Percentiles rank a stretch among this genome's conserved stretches.
phyloP scores from a whole-genome alignment of 257 asterid species.

The Coffea canephora region DNA sequence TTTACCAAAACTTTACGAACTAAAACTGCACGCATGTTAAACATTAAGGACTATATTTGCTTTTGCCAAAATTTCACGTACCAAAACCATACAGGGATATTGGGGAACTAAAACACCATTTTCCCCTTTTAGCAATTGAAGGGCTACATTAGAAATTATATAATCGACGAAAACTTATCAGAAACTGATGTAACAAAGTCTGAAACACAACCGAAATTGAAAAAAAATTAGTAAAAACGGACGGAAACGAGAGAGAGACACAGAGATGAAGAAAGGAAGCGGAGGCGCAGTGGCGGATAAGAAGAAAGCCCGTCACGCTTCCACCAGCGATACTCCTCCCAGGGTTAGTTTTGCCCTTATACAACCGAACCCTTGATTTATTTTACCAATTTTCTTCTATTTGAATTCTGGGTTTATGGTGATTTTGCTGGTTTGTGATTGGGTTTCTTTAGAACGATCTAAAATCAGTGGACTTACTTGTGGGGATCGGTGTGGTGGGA shows the following conservation, averaged over 20 bases:
- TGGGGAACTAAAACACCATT: too few relatives aligned
- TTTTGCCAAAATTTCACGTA: too few relatives aligned
- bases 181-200: too few relatives aligned
- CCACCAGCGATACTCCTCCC: constrained; percentile 49
- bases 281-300: constrained; percentile 55
- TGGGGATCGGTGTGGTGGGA: too few relatives aligned
- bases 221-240: constrained; percentile 7
- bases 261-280: constrained; percentile 65
- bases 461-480: not conserved
- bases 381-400: constrained; percentile 19
- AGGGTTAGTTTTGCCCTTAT: constrained; percentile 42
- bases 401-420: not conserved
- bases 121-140: too few relatives aligned
- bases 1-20: too few relatives aligned
- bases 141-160: too few relatives aligned
- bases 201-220: not conserved
- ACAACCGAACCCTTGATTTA: not conserved
- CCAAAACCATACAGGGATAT: too few relatives aligned
- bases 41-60: too few relatives aligned
- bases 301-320: constrained; percentile 57
- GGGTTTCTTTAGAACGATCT: constrained; percentile 1
- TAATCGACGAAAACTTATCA: too few relatives aligned
- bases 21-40: too few relatives aligned
- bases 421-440: not conserved
- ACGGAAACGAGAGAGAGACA: constrained; percentile 13